A percentile compares a stretch with the other conserved stretches of the same genome.
Conservation (phyloP, 2,329 filamentous ascomycete species). For the Phaeosphaeriaceae sp. region DNA sequence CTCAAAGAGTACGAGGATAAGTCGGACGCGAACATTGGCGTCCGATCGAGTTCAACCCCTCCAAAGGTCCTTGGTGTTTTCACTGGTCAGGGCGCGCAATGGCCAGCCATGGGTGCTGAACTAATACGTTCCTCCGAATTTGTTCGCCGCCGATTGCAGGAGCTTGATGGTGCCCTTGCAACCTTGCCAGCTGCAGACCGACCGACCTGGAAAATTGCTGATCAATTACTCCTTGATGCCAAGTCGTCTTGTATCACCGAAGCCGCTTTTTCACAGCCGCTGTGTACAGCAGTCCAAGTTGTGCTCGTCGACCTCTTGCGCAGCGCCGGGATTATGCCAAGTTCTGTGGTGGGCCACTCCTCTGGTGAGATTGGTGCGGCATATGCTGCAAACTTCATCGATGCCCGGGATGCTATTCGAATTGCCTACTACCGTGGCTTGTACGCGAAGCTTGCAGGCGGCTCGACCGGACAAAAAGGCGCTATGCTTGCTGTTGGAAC, state of each 20-base stretch:
- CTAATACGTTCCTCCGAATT: slow-evolving; percentile 7
- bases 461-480: neutral
- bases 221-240: neutral
- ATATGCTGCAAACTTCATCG: slow-evolving; percentile 39
- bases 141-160: no score
- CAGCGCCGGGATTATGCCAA: slow-evolving; percentile 32
- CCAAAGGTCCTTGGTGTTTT: slow-evolving; percentile 10
- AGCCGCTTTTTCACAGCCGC: slow-evolving; percentile 36
- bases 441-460: slow-evolving; percentile 1
- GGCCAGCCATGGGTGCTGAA: slow-evolving; percentile 45
- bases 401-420: slow-evolving; percentile 19
- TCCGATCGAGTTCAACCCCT: no score
- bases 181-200: neutral
- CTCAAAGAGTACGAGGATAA: no score
- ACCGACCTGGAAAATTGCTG: neutral
- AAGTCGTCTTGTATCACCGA: slow-evolving; percentile 10
- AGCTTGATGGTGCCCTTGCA: no score
- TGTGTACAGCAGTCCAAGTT: slow-evolving; percentile 49
- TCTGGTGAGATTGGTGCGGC: slow-evolving; percentile 51
- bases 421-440: slow-evolving; percentile 32
- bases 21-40: no score
- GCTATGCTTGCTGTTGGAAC: slow-evolving; percentile 14
- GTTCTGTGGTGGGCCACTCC: slow-evolving; percentile 50
- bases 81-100: slow-evolving; percentile 55
- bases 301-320: slow-evolving; percentile 39